Base-by-base conservation (phyloP, 2,329 filamentous ascomycete species). In the Pseudocercospora pini-densiflorae region DNA sequence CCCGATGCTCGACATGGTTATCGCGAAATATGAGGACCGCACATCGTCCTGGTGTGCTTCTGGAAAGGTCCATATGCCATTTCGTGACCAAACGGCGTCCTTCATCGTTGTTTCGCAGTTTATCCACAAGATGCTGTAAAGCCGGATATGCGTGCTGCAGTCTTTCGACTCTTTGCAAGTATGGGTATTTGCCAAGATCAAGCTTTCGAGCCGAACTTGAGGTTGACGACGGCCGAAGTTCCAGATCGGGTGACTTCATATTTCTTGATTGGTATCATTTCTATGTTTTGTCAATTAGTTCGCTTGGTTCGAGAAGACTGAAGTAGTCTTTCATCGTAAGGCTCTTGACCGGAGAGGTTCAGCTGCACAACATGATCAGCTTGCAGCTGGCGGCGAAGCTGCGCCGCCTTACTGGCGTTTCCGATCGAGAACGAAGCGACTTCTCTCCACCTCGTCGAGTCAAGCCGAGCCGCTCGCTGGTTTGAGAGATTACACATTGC, bases 41-140 rank as follows among this genome's bases (percentile, higher is more conserved):
- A 27, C 67, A 69, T 59, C 67, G 54, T 14, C 64, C 67, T 29
- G 67, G 64, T 7, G n/a, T 45, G n/a, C 51, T 53, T 43, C 31
- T 31, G 27, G 51, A 19, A 21, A 61, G 19, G 7, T n/a, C 24
- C 16, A 19, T 19, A 49, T 64, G 63, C 16, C 62, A 58, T 8
- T 59, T 14, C 0, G 49, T 36, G 4, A 64, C 62, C 16, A 64
- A 36, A n/a, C 24, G 47, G 40, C 64, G 58, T 16, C 67, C 67
- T 16, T 62, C 45, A 23, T 69, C 67, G 31, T 33, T 49, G 27
- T 67, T 69, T 16, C 47, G 43, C 23, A 69, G 43, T 29, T 67
- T 69, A 23, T 61, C 40, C 45, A 64, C 36, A 9, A 66, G 27
- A 21, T 64, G 63, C 33, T 59, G 36, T 19, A 63, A 29, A 21